Conservation (phyloP, 192 early-diverging fungal genomes). For the Linnemannia zychae region DNA sequence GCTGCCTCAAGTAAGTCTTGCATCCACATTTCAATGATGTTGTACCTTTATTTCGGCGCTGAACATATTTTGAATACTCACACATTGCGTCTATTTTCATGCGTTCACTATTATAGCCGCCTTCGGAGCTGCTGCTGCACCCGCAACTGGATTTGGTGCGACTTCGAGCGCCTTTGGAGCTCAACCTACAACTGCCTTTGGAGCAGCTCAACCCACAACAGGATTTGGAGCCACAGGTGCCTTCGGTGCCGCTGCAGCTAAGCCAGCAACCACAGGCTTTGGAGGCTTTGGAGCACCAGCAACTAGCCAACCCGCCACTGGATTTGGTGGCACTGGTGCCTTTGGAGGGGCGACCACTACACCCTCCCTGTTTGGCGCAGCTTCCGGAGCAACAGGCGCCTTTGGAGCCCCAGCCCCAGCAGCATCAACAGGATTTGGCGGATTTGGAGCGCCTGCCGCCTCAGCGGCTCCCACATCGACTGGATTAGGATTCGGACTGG, state of each 20-base stretch:
- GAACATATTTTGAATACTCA: not conserved
- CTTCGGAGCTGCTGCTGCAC: conserved; percentile 58
- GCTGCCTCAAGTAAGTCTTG: conserved; percentile 44
- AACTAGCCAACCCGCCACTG: conserved; percentile 57
- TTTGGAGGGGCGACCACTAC: conserved; percentile 59
- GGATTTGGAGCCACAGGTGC: conserved; percentile 61
- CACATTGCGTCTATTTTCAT: not conserved
- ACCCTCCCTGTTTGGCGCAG: conserved; percentile 51
- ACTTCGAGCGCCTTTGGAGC: conserved; percentile 28
- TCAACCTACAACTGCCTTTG: conserved; percentile 53
- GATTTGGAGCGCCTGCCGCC: conserved; percentile 58
- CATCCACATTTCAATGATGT: conserved; percentile 4
- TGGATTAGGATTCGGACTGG: conserved; percentile 47
- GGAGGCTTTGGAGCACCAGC: conserved; percentile 59
- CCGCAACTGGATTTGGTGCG: conserved; percentile 8
- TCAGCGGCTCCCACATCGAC: conserved; percentile 42
- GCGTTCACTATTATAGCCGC: conserved; percentile 17
- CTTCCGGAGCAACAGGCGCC: conserved; percentile 26
- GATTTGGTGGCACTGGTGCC: conserved; percentile 55
- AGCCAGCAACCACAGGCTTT: conserved; percentile 59
- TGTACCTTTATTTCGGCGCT: not conserved
- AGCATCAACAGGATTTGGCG: conserved; percentile 57
- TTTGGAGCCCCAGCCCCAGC: conserved; percentile 56
- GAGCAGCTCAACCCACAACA: conserved; percentile 49
- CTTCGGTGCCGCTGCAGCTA: conserved; percentile 60